Percentiles rank a stretch among this genome's conserved stretches.
Conservation (phyloP, 2,329 filamentous ascomycete genomes). For the Albifimbria verrucaria region DNA sequence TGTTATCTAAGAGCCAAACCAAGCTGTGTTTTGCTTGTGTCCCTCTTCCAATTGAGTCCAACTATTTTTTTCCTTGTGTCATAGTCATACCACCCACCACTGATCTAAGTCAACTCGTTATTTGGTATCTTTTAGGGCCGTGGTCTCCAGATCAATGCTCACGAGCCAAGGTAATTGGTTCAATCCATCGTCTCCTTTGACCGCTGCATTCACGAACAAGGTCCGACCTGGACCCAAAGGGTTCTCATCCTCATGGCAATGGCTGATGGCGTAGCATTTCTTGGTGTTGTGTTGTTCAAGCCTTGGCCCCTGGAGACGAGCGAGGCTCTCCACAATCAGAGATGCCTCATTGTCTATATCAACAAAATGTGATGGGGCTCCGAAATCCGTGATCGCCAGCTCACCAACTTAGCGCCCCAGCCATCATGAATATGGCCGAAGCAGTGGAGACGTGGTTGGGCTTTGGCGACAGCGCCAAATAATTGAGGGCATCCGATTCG, state of each 20-base stretch:
- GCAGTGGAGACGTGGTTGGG: slow-evolving; percentile 30
- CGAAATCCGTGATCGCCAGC: slow-evolving; percentile 35
- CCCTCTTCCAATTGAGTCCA: too few species aligned
- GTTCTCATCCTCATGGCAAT: background rate
- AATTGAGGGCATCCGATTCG: slow-evolving; percentile 27
- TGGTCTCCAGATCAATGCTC: slow-evolving; percentile 14
- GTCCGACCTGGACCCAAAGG: slow-evolving; percentile 7
- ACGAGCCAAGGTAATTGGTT: slow-evolving; percentile 14
- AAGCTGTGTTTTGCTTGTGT: too few species aligned
- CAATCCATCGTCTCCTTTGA: background rate
- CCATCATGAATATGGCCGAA: slow-evolving; percentile 31
- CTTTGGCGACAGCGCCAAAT: slow-evolving; percentile 23
- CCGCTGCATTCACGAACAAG: slow-evolving; percentile 18
- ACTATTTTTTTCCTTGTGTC: too few species aligned
- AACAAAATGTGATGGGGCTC: slow-evolving; percentile 39
- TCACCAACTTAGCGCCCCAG: slow-evolving; percentile 40
- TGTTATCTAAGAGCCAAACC: too few species aligned
- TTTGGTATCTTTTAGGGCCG: too few species aligned
- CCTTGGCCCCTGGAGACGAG: background rate
- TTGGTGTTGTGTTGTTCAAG: background rate
- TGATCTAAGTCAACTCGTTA: too few species aligned
- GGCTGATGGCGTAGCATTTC: slow-evolving; percentile 2
- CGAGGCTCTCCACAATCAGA: slow-evolving; percentile 30
- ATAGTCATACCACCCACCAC: too few species aligned
- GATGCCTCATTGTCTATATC: slow-evolving; percentile 46